Percentiles rank a stretch among this genome's conserved stretches.
Evolutionary conservation across 768 basidiomycete genomes (phyloP).

Genomic region (Trametes gibbosa): DNA sequence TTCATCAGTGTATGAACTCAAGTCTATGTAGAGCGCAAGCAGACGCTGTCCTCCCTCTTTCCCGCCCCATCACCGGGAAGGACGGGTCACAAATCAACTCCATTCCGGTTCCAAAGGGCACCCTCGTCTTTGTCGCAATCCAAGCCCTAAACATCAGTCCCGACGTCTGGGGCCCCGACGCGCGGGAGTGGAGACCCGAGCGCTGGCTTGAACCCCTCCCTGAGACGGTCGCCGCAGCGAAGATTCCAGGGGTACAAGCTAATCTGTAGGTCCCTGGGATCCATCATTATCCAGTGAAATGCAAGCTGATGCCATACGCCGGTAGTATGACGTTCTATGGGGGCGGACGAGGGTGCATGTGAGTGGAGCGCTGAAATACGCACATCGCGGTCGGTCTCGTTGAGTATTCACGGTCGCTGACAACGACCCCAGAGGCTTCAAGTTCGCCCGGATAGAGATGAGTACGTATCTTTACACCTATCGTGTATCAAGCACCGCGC

Average conservation of each 20-base stretch:
- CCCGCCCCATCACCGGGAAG: constrained; percentile 3
- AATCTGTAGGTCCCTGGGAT: background rate
- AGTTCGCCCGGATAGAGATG: constrained; percentile 44
- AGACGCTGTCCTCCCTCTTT: constrained; percentile 11
- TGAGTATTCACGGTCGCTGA: background rate
- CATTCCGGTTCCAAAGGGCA: constrained; percentile 15
- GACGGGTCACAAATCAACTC: constrained; percentile 9
- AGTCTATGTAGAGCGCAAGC: background rate
- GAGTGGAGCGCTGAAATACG: background rate
- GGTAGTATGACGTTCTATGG: constrained; percentile 16
- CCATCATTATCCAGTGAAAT: background rate
- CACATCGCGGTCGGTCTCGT: background rate
- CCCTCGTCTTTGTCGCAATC: constrained; percentile 19
- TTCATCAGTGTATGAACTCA: background rate
- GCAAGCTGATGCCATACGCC: background rate
- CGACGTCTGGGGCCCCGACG: constrained; percentile 9
- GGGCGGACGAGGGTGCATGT: constrained; percentile 13
- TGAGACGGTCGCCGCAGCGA: constrained; percentile 2
- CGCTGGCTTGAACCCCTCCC: constrained; percentile 12
- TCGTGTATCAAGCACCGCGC: background rate
- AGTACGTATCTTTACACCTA: constrained; percentile 31
- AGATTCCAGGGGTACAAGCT: constrained; percentile 3
- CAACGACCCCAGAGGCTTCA: constrained; percentile 35
- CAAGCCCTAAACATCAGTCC: constrained; percentile 2
- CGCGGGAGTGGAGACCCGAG: constrained; percentile 11